These are phyloP conservation scores for Arthrobotrys musiformis DNA, from an alignment of 2,329 filamentous ascomycete genomes.

Conservation along the genomic window DNA sequence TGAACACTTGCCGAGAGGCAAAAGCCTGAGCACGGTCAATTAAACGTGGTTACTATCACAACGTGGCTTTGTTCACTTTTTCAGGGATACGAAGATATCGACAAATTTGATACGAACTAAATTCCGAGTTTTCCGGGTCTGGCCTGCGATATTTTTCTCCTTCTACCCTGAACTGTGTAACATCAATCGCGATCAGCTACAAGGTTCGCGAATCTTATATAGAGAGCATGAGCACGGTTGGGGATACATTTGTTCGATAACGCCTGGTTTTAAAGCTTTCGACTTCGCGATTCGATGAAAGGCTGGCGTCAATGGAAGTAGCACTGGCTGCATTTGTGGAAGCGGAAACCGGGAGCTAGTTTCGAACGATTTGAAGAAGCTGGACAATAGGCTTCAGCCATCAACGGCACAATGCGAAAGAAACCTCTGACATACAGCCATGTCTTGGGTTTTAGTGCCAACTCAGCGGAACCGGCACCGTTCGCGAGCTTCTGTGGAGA, in stretches of 20 bases:
- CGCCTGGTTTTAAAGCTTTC: background rate
- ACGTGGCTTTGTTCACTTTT: slow-evolving; percentile 35
- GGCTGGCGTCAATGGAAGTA: background rate
- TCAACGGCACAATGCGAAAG: background rate
- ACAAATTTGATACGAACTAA: slow-evolving; percentile 31
- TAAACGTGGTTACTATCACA: slow-evolving; percentile 29
- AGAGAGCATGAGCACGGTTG: background rate
- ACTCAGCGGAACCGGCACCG: slow-evolving; percentile 3
- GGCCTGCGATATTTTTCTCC: background rate
- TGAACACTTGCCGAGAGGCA: slow-evolving; percentile 5
- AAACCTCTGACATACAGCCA: background rate
- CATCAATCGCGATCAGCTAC: slow-evolving; percentile 4
- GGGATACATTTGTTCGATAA: background rate
- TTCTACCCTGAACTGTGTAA: background rate
- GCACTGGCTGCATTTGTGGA: background rate
- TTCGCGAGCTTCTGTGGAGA: background rate
- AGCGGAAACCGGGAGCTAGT: background rate
- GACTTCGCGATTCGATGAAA: background rate
- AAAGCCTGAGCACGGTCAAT: slow-evolving; percentile 25
- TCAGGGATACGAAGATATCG: slow-evolving; percentile 24
- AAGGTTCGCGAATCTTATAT: background rate
- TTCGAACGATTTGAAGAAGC: background rate
- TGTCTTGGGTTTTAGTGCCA: slow-evolving; percentile 9
- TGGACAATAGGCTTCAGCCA: slow-evolving; percentile 2
- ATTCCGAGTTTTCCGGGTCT: slow-evolving; percentile 26